Percentiles rank a stretch among this genome's conserved stretches.
phyloP scores from a whole-genome alignment of 192 early-diverging fungal genomes.

The Dimargaris cristalligena region DNA sequence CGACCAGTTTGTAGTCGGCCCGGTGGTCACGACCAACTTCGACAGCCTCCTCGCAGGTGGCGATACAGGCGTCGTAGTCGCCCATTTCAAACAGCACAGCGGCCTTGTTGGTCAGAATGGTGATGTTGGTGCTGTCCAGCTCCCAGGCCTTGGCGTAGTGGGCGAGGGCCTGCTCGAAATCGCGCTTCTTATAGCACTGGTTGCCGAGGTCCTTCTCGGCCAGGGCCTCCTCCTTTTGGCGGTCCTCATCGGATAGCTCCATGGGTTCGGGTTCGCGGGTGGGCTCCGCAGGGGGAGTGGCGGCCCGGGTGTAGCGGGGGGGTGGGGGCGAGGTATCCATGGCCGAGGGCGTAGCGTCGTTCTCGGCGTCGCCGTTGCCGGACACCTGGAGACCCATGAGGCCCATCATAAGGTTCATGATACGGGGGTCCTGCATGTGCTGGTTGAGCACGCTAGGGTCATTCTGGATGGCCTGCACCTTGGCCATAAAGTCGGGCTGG shows the following conservation, averaged over 20 bases:
- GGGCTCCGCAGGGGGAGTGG: slow-evolving; percentile 17
- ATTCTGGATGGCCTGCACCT: slow-evolving; percentile 55
- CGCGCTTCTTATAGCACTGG: slow-evolving; percentile 75
- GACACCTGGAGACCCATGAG: slow-evolving; percentile 55
- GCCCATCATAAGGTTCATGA: slow-evolving; percentile 56
- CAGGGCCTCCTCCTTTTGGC: slow-evolving; percentile 48
- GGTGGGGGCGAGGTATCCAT: slow-evolving; percentile 16
- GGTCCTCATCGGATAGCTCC: slow-evolving; percentile 37
- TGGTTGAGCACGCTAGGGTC: slow-evolving; percentile 49
- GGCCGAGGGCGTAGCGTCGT: slow-evolving; percentile 13
- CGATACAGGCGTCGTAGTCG: slow-evolving; percentile 82
- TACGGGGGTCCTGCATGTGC: slow-evolving; percentile 67
- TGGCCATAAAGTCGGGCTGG: slow-evolving; percentile 58
- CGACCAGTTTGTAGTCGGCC: slow-evolving; percentile 89
- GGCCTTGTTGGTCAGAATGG: slow-evolving; percentile 91
- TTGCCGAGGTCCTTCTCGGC: slow-evolving; percentile 80
- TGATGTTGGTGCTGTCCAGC: slow-evolving; percentile 75
- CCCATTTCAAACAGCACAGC: slow-evolving; percentile 92
- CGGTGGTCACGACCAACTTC: slow-evolving; percentile 79
- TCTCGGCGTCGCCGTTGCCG: slow-evolving; percentile 21
- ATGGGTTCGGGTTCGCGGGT: slow-evolving; percentile 27
- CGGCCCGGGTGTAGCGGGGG: slow-evolving; percentile 4
- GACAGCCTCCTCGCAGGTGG: slow-evolving; percentile 78
- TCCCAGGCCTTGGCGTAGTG: slow-evolving; percentile 86
- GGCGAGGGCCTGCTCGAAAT: slow-evolving; percentile 74